Evolutionary conservation across 1,284 basidiomycete genomes (phyloP).

Genomic region (Leucoagaricus sp.): DNA sequence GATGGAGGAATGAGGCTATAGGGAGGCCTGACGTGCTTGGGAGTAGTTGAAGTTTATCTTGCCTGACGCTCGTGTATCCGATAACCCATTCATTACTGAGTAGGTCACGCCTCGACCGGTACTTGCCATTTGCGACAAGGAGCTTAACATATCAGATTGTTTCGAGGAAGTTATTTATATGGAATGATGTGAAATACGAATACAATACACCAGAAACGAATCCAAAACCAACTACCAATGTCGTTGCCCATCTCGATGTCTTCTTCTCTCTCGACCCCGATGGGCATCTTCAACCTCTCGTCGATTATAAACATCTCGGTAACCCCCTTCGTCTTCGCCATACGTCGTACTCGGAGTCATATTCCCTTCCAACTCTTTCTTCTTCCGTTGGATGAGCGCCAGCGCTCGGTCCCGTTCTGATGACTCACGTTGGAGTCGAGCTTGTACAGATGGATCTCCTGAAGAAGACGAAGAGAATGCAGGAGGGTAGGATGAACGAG

Average conservation of each 20-base stretch:
- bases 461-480: conserved; percentile 31
- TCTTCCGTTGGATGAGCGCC: conserved; percentile 64
- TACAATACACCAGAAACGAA: background rate
- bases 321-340: conserved; percentile 50
- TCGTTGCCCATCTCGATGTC: conserved; percentile 17
- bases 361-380: conserved; percentile 59
- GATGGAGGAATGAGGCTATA: too few relatives aligned
- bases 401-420: conserved; percentile 72
- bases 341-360: conserved; percentile 70
- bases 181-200: background rate
- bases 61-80: too few relatives aligned
- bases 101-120: too few relatives aligned
- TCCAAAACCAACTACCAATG: conserved; percentile 5
- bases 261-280: conserved; percentile 36
- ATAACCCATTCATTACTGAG: too few relatives aligned
- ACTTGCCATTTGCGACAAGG: too few relatives aligned
- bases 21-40: too few relatives aligned
- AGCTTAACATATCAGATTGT: too few relatives aligned
- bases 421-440: conserved; percentile 67
- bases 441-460: conserved; percentile 35
- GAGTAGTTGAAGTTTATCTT: too few relatives aligned
- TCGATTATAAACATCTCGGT: conserved; percentile 72
- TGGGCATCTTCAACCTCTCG: conserved; percentile 73
- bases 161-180: too few relatives aligned
- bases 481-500: conserved; percentile 39